Conservation (phyloP, 73 alveolate species). For the Tetrahymena elliotti region DNA sequence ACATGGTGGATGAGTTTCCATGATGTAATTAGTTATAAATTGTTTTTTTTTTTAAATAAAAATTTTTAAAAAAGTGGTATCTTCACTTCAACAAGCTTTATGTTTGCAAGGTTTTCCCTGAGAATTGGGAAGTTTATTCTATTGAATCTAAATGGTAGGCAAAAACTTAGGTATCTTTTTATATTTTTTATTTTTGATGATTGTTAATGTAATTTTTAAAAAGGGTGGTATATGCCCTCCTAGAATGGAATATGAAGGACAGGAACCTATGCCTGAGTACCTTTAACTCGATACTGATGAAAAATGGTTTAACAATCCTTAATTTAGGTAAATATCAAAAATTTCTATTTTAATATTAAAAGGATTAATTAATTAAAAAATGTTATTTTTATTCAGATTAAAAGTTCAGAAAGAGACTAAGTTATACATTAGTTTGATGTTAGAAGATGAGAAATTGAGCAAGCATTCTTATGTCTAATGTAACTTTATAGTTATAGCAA, state of each 20-base stretch:
- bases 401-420: constrained; percentile 88
- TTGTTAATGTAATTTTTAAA: neutral
- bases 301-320: constrained; percentile 97
- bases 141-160: constrained; percentile 93
- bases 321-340: constrained; percentile 48
- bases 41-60: too few species aligned
- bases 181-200: neutral
- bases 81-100: constrained; percentile 85
- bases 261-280: constrained; percentile 58
- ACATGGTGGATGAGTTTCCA: constrained; percentile 97
- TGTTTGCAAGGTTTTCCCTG: constrained; percentile 96
- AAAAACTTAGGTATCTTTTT: constrained; percentile 49
- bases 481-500: constrained; percentile 85
- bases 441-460: constrained; percentile 92
- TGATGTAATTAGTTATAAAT: neutral
- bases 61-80: constrained; percentile 66
- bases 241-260: constrained; percentile 67
- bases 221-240: constrained; percentile 94
- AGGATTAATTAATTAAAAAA: too few species aligned
- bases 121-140: constrained; percentile 87
- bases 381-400: constrained; percentile 30
- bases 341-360: too few species aligned
- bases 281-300: constrained; percentile 90
- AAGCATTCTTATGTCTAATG: constrained; percentile 87
- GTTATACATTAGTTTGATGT: constrained; percentile 89